Percentiles rank a stretch among this genome's conserved stretches.
phyloP scores from a whole-genome alignment of 1,284 basidiomycete genomes.

The Sporisorium sorghi region DNA sequence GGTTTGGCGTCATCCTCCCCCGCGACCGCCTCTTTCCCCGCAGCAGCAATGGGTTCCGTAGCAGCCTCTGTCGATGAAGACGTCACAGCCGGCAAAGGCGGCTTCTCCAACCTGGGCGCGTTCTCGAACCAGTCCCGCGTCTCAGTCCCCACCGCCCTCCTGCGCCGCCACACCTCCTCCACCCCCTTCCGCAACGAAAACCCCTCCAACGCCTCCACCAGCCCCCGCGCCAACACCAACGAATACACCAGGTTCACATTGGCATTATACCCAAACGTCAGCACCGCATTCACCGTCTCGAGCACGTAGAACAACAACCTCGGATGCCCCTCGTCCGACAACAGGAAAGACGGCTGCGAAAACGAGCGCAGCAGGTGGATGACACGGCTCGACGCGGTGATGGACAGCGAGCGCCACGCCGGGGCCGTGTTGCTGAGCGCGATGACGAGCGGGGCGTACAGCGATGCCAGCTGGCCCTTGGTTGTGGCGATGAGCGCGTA shows the following conservation, averaged over 20 bases:
- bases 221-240: slow-evolving; percentile 81
- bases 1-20: neutral
- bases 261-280: slow-evolving; percentile 73
- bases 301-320: slow-evolving; percentile 90
- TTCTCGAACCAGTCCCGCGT: slow-evolving; percentile 39
- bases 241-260: slow-evolving; percentile 91
- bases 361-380: slow-evolving; percentile 90
- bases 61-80: slow-evolving; percentile 1
- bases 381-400: slow-evolving; percentile 81
- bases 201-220: slow-evolving; percentile 86
- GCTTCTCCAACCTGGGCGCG: slow-evolving; percentile 26
- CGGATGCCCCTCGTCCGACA: slow-evolving; percentile 93
- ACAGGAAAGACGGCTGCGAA: slow-evolving; percentile 84
- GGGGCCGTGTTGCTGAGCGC: slow-evolving; percentile 88
- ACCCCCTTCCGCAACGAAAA: slow-evolving; percentile 86
- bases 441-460: slow-evolving; percentile 83
- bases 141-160: slow-evolving; percentile 29
- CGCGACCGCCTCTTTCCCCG: neutral
- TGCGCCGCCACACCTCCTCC: slow-evolving; percentile 76
- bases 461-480: slow-evolving; percentile 72
- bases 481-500: slow-evolving; percentile 87
- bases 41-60: neutral
- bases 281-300: slow-evolving; percentile 87
- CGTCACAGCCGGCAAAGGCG: slow-evolving; percentile 10
- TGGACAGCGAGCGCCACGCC: slow-evolving; percentile 82